A percentile compares a stretch with the other conserved stretches of the same genome.
Conservation (phyloP, 257 asterid species). For the Solanum bulbocastanum region DNA sequence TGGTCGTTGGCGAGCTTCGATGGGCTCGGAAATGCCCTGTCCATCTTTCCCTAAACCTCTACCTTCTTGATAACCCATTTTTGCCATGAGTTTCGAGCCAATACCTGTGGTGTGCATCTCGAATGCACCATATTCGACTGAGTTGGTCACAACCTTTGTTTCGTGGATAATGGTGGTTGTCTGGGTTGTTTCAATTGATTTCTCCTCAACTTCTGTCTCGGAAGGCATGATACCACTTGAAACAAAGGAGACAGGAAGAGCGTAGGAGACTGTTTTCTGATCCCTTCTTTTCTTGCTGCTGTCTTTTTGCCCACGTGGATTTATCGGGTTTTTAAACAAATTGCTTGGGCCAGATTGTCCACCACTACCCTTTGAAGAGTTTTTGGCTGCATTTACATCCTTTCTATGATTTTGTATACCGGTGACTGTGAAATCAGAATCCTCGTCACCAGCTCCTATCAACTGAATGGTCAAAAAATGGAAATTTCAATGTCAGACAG, state of each 20-base stretch:
- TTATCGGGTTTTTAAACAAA: constrained; percentile 15
- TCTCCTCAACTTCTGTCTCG: constrained; percentile 26
- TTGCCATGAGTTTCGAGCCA: constrained; percentile 96
- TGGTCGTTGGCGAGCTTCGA: constrained; percentile 77
- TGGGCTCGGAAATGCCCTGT: constrained; percentile 67
- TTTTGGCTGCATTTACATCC: constrained; percentile 13
- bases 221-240: constrained; percentile 63
- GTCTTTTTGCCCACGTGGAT: constrained; percentile 19
- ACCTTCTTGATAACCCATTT: constrained; percentile 89
- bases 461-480: constrained; percentile 40
- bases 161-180: constrained; percentile 15
- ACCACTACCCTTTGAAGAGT: constrained; percentile 14
- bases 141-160: constrained; percentile 18
- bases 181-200: constrained; percentile 18
- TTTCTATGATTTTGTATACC: constrained; percentile 20
- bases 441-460: constrained; percentile 54
- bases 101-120: constrained; percentile 96
- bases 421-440: constrained; percentile 46
- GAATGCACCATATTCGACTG: constrained; percentile 52
- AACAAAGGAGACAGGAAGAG: constrained; percentile 77
- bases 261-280: constrained; percentile 49
- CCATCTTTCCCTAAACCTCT: constrained; percentile 83
- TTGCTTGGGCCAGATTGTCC: constrained; percentile 27
- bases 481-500: not conserved
- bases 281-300: constrained; percentile 22